These are phyloP conservation scores for Hypoxylon perforatum DNA, from an alignment of 495 filamentous ascomycete genomes.

Conservation along the genomic window DNA sequence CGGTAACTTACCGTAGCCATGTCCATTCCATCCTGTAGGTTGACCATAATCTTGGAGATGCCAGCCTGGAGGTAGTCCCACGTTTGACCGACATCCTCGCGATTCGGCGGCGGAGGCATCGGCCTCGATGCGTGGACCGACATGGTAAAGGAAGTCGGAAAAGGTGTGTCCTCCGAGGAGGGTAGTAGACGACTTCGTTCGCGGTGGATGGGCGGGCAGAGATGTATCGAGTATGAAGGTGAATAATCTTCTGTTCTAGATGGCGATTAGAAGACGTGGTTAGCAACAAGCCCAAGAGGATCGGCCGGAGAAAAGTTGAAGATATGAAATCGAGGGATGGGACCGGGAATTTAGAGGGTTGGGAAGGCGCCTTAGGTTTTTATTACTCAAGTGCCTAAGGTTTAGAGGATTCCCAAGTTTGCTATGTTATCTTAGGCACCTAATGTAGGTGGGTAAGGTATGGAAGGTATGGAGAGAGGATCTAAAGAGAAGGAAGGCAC, in stretches of 20 bases:
- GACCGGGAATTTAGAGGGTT: neutral
- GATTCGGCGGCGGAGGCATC: slow-evolving; percentile 69
- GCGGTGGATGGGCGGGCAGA: neutral
- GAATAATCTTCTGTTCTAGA: slow-evolving; percentile 3
- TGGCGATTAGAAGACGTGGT: slow-evolving; percentile 8
- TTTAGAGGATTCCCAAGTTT: too few species aligned
- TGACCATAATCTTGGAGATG: slow-evolving; percentile 91
- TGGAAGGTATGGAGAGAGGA: too few species aligned
- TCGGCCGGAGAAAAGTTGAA: too few species aligned
- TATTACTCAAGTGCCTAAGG: too few species aligned
- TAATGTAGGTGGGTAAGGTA: too few species aligned
- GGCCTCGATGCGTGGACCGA: slow-evolving; percentile 21
- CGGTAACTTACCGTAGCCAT: slow-evolving; percentile 77
- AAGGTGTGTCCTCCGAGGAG: slow-evolving; percentile 20
- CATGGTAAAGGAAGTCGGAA: slow-evolving; percentile 5
- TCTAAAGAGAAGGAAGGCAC: too few species aligned
- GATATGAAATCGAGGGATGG: neutral
- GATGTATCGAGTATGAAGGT: slow-evolving; percentile 1
- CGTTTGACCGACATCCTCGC: slow-evolving; percentile 86
- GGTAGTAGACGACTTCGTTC: neutral
- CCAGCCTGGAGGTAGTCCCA: slow-evolving; percentile 91
- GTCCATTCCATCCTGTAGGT: slow-evolving; percentile 90
- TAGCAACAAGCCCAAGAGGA: slow-evolving; percentile 3
- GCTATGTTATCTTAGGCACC: too few species aligned
- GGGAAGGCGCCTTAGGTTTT: too few species aligned